These are phyloP conservation scores for Aspergillus intermedius DNA, from an alignment of 2,329 filamentous ascomycete genomes.

Conservation along the genomic window DNA sequence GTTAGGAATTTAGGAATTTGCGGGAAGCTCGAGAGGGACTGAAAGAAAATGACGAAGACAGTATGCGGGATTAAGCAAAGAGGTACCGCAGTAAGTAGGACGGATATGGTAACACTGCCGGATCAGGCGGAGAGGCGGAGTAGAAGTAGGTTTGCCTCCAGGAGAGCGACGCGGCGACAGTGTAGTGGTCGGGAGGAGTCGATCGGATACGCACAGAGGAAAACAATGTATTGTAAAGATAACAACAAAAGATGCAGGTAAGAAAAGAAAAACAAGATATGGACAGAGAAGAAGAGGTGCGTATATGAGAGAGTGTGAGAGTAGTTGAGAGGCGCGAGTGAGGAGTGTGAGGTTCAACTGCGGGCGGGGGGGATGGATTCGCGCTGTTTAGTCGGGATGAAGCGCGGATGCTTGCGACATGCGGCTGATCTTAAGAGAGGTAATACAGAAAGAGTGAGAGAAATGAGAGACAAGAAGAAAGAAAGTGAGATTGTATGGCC, in stretches of 20 bases:
- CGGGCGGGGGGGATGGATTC: constrained; percentile 8
- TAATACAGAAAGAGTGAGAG: not conserved
- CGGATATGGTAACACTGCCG: not conserved
- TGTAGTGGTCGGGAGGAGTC: not conserved
- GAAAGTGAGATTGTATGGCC: not conserved
- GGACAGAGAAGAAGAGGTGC: not conserved
- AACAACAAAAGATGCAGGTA: not conserved
- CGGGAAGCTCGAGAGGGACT: not conserved
- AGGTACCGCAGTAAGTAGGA: not conserved
- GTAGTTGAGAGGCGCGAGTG: constrained; percentile 4
- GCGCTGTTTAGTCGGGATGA: not conserved
- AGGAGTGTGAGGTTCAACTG: constrained; percentile 6
- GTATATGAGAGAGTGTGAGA: not conserved
- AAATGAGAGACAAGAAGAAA: not conserved
- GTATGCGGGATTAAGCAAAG: not conserved
- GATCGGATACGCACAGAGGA: not conserved
- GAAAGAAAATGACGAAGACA: not conserved
- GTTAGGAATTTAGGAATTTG: no score
- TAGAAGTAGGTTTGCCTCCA: not conserved
- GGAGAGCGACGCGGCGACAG: not conserved
- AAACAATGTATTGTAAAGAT: not conserved
- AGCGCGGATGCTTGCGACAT: no score
- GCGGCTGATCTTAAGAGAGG: no score
- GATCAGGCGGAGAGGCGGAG: not conserved
- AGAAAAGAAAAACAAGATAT: not conserved